phyloP scores from a whole-genome alignment of 352 stramenopile species.

The Pythium apleroticum region DNA sequence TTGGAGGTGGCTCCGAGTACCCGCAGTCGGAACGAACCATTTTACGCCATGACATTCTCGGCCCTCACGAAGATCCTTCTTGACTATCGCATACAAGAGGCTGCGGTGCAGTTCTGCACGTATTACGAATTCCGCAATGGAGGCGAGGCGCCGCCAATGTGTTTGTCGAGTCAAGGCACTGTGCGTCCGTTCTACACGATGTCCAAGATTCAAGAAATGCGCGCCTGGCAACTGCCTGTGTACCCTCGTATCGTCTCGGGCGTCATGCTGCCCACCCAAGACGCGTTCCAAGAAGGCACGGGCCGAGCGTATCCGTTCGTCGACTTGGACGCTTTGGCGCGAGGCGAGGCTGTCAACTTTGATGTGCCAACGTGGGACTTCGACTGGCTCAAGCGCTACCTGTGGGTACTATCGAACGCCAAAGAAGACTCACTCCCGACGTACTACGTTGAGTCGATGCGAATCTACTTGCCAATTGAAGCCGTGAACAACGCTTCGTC shows the following conservation, averaged over 20 bases:
- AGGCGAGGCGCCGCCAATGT: conserved; percentile 13
- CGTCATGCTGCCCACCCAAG: conserved; percentile 7
- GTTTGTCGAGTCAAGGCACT: background rate
- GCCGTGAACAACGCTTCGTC: too few relatives aligned
- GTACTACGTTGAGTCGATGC: conserved; percentile 15
- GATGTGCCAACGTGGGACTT: conserved; percentile 6
- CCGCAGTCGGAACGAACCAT: background rate
- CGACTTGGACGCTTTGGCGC: background rate
- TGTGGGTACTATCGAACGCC: conserved; percentile 6
- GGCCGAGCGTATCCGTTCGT: conserved; percentile 10
- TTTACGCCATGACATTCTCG: conserved; percentile 12
- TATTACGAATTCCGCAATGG: conserved; percentile 23
- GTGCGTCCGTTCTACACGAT: conserved; percentile 13
- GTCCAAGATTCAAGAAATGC: conserved; percentile 10
- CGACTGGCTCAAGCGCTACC: conserved; percentile 13
- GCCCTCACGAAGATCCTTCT: conserved; percentile 8
- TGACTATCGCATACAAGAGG: conserved; percentile 14
- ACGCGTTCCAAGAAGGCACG: background rate
- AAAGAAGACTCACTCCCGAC: conserved; percentile 5
- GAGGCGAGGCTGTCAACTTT: background rate
- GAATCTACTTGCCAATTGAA: conserved; percentile 12
- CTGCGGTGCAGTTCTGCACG: conserved; percentile 16
- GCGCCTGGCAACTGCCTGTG: conserved; percentile 8
- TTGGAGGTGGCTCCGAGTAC: too few relatives aligned
- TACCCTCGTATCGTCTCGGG: conserved; percentile 7